These are phyloP conservation scores for Monosporascus ibericus DNA, from an alignment of 2,329 filamentous ascomycete species.

Conservation along the genomic window DNA sequence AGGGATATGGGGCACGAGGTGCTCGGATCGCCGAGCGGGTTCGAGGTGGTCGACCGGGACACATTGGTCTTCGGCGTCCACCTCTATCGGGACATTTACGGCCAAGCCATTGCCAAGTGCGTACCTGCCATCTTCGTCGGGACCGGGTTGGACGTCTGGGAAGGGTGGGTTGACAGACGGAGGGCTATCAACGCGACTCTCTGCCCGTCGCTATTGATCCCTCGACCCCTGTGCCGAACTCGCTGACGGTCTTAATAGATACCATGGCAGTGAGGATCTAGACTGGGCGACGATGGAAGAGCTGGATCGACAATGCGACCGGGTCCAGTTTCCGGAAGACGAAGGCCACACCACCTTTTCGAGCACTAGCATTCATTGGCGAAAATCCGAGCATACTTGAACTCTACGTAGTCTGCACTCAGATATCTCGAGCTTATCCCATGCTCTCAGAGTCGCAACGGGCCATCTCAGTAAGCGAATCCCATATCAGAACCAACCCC, in stretches of 20 bases:
- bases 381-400: background rate
- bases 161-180: conserved; percentile 31
- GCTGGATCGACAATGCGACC: conserved; percentile 26
- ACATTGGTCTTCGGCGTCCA: conserved; percentile 59
- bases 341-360: conserved; percentile 31
- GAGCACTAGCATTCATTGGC: conserved; percentile 36
- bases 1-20: conserved; percentile 46
- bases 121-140: conserved; percentile 53
- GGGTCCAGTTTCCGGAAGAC: conserved; percentile 33
- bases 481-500: no score
- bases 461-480: no score
- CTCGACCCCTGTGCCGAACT: no score
- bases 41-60: conserved; percentile 37
- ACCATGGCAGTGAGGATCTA: conserved; percentile 4
- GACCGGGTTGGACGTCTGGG: conserved; percentile 46
- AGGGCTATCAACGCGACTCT: no score
- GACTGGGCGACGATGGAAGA: conserved; percentile 27
- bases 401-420: no score
- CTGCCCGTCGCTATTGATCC: no score
- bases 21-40: conserved; percentile 46
- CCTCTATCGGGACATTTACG: conserved; percentile 49
- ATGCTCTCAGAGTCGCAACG: no score
- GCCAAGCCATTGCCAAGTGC: conserved; percentile 37
- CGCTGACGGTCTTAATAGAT: conserved; percentile 2
- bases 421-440: no score